Evolutionary conservation across 768 basidiomycete species (phyloP), one percentile per base, ranked within the genome.

Genomic region (Tricholoma sp.): DNA sequence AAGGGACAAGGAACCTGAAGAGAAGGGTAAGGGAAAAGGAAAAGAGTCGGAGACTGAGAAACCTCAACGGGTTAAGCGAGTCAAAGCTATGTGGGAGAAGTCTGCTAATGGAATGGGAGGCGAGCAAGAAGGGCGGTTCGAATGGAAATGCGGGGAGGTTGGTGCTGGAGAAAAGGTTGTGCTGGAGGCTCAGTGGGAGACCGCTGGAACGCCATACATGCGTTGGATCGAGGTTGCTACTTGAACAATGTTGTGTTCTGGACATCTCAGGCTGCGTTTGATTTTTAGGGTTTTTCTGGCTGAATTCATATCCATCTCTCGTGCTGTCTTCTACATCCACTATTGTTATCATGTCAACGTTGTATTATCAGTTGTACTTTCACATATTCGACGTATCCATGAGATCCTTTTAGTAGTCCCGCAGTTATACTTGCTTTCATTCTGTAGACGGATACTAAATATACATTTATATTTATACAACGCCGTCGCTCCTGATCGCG

Each of bases 401-500:
- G 24, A 24, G 24, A 24, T 24, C 24, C 24, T 1, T 24, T 24
- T 24, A 24, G 24, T 24, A 24, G n/a, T n/a, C n/a, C n/a, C n/a
- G n/a, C n/a, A n/a, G n/a, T n/a, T 24, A 24, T 24, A 24, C 24
- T 24, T 24, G 24, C 24, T 24, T 24, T 24, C 24, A 24, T 4
- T 24, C 24, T 24, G 24, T 4, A 24, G 24, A 24, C 24, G 24
- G 4, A 24, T 24, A 24, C 24, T 24, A 24, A 24, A 4, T 4
- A 24, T 24, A 24, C 24, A 24, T 24, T 24, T 24, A 24, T 24
- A 24, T 24, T 65, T 54, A 80, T n/a, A 80, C 58, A 8, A 84
- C 70, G 0, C 85, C 83, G 58, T 88, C 86, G 60, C 81, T 83
- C 52, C 86, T 70, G 57, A 85, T 80, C 3, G 86, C 85, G 59